phyloP scores from a whole-genome alignment of 2,329 filamentous ascomycete genomes.

The Paracorniculantispora psalliotae region DNA sequence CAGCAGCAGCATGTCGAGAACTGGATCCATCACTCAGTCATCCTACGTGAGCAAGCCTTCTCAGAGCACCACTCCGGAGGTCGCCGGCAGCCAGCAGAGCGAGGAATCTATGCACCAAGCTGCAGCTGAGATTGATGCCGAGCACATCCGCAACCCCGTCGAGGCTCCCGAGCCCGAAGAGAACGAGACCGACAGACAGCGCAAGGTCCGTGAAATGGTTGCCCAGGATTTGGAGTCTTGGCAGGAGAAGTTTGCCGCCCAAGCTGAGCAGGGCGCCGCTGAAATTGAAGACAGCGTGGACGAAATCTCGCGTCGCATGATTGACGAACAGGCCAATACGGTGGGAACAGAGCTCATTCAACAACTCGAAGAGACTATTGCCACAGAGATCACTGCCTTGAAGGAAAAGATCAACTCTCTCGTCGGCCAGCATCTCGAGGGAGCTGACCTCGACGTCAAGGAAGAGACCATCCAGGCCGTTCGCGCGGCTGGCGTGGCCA shows the following conservation, averaged over 20 bases:
- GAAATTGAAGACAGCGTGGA: slow-evolving; percentile 68
- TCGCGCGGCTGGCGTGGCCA: slow-evolving; percentile 61
- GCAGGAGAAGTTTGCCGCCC: slow-evolving; percentile 83
- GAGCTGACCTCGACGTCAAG: slow-evolving; percentile 34
- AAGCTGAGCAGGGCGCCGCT: slow-evolving; percentile 71
- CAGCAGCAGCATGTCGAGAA: too few relatives aligned
- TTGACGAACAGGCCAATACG: slow-evolving; percentile 59
- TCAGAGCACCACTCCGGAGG: slow-evolving; percentile 23
- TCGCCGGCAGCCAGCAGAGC: slow-evolving; percentile 9
- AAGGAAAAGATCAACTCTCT: slow-evolving; percentile 63
- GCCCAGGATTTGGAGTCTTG: slow-evolving; percentile 74
- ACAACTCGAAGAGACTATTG: slow-evolving; percentile 63
- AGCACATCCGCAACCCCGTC: slow-evolving; percentile 30
- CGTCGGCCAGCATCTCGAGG: slow-evolving; percentile 52
- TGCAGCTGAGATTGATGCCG: neutral
- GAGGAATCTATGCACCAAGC: slow-evolving; percentile 15
- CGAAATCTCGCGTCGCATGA: slow-evolving; percentile 51
- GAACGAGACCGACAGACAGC: slow-evolving; percentile 49
- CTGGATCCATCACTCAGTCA: slow-evolving; percentile 17
- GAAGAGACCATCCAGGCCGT: slow-evolving; percentile 46
- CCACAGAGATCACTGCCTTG: slow-evolving; percentile 58
- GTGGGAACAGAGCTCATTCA: slow-evolving; percentile 63
- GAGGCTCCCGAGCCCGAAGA: slow-evolving; percentile 41
- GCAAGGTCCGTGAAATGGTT: slow-evolving; percentile 61
- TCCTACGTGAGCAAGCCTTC: slow-evolving; percentile 31